Base-by-base conservation (phyloP, 2,329 filamentous ascomycete genomes). In the Epichloe typhina region DNA sequence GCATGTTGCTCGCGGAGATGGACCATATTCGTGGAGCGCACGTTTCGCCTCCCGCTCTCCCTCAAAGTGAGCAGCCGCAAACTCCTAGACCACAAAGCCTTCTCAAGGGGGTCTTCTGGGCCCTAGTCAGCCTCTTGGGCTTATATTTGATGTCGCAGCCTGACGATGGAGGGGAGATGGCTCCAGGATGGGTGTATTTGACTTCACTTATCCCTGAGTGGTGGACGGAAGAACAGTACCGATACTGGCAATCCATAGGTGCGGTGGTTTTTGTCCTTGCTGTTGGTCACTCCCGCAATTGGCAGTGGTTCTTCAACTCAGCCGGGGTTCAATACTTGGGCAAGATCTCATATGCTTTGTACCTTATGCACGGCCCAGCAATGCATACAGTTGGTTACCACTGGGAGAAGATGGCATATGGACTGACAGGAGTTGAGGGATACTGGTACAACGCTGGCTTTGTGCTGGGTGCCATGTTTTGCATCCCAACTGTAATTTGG, bases 301-400 rank as follows among this genome's bases (percentile, higher is more conserved):
- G 76, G 67, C 73, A 75, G 57, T 63, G 65, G 17, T 64, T 79
- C 51, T 79, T 81, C 63, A 73, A 73, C 58, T 65, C 67, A 1
- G 58, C 64, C 2, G 56, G 69, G 15, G 66, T 79, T 3, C 77
- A 80, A 58, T 82, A 82, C 62, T 65, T 82, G 5, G 79, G 79
- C 52, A 73, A 73, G 59, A 74, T 82, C 56, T 80, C 76, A 49
- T 83, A 79, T 59, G 73, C 76, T 47, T 60, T 83, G 26, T 83
- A 83, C 61, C 70, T 83, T 13, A 74, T 81, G 67, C 79, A 83
- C 59, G 76, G 77, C 0, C 74, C 76, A 3, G 69, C 74, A 2
- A 69, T 75, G 58, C 76, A 79, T 56, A 71, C 71, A 2, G 57
- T 74, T 17, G 77, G 77, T 11, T 80, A 78, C 56, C 66, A 70